These are phyloP conservation scores for Nicotiana noctiflora DNA, from an alignment of 257 asterid genomes.

Conservation along the genomic window DNA sequence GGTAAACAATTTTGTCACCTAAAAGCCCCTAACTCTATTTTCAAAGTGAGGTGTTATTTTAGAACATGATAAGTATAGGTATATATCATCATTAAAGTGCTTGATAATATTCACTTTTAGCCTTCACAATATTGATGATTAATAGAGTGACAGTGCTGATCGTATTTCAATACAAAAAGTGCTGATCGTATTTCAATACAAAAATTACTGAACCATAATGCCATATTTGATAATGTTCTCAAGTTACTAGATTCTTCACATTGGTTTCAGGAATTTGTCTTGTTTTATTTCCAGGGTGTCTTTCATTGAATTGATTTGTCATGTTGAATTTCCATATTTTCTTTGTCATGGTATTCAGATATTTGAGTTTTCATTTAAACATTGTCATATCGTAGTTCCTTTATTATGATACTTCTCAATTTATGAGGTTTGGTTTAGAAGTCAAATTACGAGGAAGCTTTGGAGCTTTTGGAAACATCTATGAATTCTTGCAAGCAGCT, in stretches of 20 bases:
- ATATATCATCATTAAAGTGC: background rate
- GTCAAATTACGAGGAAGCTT: constrained; percentile 69
- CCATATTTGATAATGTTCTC: background rate
- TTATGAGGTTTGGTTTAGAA: constrained; percentile 35
- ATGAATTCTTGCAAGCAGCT: constrained; percentile 70
- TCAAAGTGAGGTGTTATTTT: background rate
- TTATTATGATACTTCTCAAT: background rate
- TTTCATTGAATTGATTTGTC: background rate
- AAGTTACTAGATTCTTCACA: background rate
- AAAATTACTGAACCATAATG: background rate
- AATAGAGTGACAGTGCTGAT: background rate
- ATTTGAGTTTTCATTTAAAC: background rate
- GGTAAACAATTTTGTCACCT: background rate
- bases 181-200: no score
- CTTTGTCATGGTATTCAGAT: background rate
- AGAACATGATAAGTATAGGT: background rate
- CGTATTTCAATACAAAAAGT: no score
- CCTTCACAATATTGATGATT: background rate
- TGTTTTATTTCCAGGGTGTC: background rate
- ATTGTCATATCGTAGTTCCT: background rate
- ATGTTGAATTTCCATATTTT: background rate
- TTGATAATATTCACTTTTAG: background rate
- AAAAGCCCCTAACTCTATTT: background rate
- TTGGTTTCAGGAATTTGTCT: background rate
- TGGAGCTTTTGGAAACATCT: constrained; percentile 68